phyloP scores from a whole-genome alignment of 2,329 filamentous ascomycete genomes.

The Hymenotorrendiella dingleyae region DNA sequence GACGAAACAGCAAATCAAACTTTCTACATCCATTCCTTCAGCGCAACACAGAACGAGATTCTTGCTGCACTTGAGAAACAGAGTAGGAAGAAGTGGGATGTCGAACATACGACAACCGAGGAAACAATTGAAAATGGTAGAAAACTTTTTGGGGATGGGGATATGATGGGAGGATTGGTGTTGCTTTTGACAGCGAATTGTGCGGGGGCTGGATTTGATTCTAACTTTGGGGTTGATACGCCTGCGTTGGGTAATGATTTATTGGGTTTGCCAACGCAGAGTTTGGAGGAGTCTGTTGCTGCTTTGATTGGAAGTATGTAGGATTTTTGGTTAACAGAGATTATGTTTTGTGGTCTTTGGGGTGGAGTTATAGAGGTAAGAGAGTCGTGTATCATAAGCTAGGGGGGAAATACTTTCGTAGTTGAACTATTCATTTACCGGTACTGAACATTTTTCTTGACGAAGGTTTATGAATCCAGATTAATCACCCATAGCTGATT shows the following conservation, averaged over 20 bases:
- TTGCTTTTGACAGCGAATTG: conserved; percentile 9
- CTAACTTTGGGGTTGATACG: conserved; percentile 8
- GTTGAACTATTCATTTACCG: too few relatives aligned
- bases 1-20: conserved; percentile 31
- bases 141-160: conserved; percentile 5
- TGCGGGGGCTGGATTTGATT: conserved; percentile 11
- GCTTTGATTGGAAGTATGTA: conserved; percentile 4
- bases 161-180: conserved; percentile 7
- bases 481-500: too few relatives aligned
- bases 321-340: too few relatives aligned
- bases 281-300: conserved; percentile 3
- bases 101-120: conserved; percentile 19
- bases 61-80: conserved; percentile 27
- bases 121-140: conserved; percentile 3
- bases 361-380: too few relatives aligned
- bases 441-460: too few relatives aligned
- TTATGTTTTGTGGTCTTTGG: too few relatives aligned
- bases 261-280: conserved; percentile 11
- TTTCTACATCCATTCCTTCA: conserved; percentile 30
- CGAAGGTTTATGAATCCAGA: too few relatives aligned
- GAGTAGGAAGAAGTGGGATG: conserved; percentile 29
- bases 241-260: conserved; percentile 9
- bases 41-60: conserved; percentile 30
- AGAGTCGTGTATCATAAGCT: too few relatives aligned
- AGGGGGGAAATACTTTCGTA: too few relatives aligned